These are phyloP conservation scores for Erodium chrysanthum DNA, from an alignment of 441 rosid species.

Conservation along the genomic window DNA sequence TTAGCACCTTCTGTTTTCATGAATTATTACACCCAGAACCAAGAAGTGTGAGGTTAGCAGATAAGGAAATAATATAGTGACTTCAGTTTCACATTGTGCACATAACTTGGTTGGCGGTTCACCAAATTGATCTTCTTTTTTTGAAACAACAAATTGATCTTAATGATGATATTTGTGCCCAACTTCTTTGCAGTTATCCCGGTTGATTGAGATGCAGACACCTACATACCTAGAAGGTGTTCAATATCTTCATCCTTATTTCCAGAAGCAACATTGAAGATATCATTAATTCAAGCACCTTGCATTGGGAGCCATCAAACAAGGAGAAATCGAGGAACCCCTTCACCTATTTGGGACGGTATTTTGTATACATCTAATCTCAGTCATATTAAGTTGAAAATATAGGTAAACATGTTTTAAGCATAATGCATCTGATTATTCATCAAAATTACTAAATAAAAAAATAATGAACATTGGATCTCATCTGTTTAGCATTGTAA, in stretches of 20 bases:
- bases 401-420: background rate
- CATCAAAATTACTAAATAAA: too few species aligned
- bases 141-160: background rate
- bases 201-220: slow-evolving; percentile 85
- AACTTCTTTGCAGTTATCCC: slow-evolving; percentile 44
- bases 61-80: background rate
- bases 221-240: slow-evolving; percentile 71
- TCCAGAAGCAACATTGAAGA: slow-evolving; percentile 26
- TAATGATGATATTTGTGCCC: background rate
- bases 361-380: background rate
- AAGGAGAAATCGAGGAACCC: background rate
- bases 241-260: slow-evolving; percentile 52
- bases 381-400: background rate
- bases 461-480: too few species aligned
- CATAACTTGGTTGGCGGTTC: background rate
- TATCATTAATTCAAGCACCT: background rate
- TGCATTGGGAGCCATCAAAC: background rate
- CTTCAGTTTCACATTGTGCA: background rate
- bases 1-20: background rate
- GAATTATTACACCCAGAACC: background rate
- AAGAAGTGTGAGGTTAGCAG: background rate
- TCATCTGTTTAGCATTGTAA: too few species aligned
- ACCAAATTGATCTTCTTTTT: too few species aligned
- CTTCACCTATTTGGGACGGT: background rate
- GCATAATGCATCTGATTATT: too few species aligned